Conservation (phyloP, 2,329 filamentous ascomycete genomes). For the Alternaria ventricosa region DNA sequence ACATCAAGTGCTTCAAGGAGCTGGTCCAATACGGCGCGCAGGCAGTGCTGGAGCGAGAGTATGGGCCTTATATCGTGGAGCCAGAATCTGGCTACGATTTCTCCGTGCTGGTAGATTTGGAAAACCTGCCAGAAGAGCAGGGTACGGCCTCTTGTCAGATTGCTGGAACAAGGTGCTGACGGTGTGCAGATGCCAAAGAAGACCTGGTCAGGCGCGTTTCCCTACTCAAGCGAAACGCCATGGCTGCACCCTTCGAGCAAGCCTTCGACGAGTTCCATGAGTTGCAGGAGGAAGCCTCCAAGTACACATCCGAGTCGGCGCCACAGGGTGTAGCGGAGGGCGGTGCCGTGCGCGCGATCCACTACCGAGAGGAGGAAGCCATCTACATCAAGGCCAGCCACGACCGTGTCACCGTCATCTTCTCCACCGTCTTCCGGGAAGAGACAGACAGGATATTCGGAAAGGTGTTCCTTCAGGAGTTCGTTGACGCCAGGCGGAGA, state of each 20-base stretch:
- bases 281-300: slow-evolving; percentile 84
- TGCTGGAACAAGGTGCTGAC: slow-evolving; percentile 23
- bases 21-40: slow-evolving; percentile 92
- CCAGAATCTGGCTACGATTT: slow-evolving; percentile 96
- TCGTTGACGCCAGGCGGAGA: slow-evolving; percentile 92
- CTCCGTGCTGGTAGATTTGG: slow-evolving; percentile 87
- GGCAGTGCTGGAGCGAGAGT: slow-evolving; percentile 90
- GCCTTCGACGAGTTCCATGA: slow-evolving; percentile 92
- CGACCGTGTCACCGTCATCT: slow-evolving; percentile 97
- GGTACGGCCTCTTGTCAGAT: slow-evolving; percentile 53
- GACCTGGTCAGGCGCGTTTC: slow-evolving; percentile 87
- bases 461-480: slow-evolving; percentile 94
- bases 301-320: slow-evolving; percentile 92
- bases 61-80: slow-evolving; percentile 85
- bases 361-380: slow-evolving; percentile 98
- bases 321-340: slow-evolving; percentile 90
- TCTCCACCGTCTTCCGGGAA: slow-evolving; percentile 96
- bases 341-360: slow-evolving; percentile 91
- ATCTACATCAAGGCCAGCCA: slow-evolving; percentile 98
- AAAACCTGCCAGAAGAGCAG: slow-evolving; percentile 81
- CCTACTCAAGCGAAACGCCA: slow-evolving; percentile 94
- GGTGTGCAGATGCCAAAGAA: slow-evolving; percentile 74
- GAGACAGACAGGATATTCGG: slow-evolving; percentile 98
- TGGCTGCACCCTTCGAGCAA: slow-evolving; percentile 98
- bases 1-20: slow-evolving; percentile 93